Base-by-base conservation (phyloP, 2,329 filamentous ascomycete genomes). In the Xylaria sp. region DNA sequence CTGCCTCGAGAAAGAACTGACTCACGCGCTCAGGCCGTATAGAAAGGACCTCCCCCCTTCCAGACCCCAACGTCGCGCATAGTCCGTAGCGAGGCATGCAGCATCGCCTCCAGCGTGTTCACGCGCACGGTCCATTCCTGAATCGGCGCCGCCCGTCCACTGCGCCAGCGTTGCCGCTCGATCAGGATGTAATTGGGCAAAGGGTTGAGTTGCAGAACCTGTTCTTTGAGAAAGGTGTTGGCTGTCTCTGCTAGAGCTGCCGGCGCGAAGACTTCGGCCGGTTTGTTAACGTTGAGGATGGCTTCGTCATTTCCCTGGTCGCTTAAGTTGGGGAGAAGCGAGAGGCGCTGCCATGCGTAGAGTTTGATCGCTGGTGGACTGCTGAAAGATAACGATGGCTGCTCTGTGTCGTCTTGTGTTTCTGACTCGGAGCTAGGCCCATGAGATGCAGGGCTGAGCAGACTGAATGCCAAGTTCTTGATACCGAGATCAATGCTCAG, bases 401-500 rank as follows among this genome's bases (percentile, higher is more conserved):
- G n/a, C n/a, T n/a, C n/a, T n/a, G n/a, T n/a, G n/a, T n/a, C 19
- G 39, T 13, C 55, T 7, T 39, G 10, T 53, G 58, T 59, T 35
- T 58, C 59, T 42, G 18, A 13, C 46, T 56, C 57, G 9, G 49
- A 13, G n/a, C 4, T 42, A 11, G 58, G 19, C 8, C 55, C 52
- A 9, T 13, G 34, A 34, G 55, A 51, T 44, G 54, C 59, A 11
- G 37, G 9, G 63, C 68, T 65, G 34, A 90, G 72, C 62, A 90
- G 79, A 64, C 88, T 89, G 70, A 85, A 91, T 1, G 90, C 90
- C 3, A 95, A 77, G 71, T 95, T 95, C 49, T 84, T 85, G 65
- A 95, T 89, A 3, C 91, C 91, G 84, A 94, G 88, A 72, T 95
- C 91, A 63, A 95, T 88, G 70, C 89, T 92, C 39, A 94, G 73